Conservation (phyloP, 768 basidiomycete genomes). For the Butyriboletus loyo region DNA sequence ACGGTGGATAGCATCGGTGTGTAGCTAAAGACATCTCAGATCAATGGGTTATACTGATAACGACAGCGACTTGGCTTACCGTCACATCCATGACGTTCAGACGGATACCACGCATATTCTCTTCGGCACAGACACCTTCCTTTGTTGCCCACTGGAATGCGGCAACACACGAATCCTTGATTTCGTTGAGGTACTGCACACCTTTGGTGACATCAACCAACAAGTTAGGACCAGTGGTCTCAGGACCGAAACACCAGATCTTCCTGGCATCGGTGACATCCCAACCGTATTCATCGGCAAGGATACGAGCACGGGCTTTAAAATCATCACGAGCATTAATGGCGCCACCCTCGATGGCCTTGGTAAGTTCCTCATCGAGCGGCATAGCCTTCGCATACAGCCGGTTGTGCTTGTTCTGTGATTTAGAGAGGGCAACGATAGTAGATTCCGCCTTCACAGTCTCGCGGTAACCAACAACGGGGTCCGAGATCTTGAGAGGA, state of each 20-base stretch:
- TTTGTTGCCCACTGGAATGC: constrained; percentile 99
- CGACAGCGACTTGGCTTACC: constrained; percentile 43
- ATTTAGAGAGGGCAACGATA: constrained; percentile 96
- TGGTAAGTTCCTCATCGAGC: constrained; percentile 89
- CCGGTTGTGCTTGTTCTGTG: constrained; percentile 99
- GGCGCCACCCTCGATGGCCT: constrained; percentile 86
- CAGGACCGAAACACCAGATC: constrained; percentile 99
- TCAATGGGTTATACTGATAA: not conserved
- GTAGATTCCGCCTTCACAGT: constrained; percentile 95
- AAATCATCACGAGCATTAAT: constrained; percentile 94
- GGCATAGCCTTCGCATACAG: constrained; percentile 92
- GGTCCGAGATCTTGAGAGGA: constrained; percentile 96
- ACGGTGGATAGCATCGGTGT: constrained; percentile 98
- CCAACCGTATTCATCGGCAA: constrained; percentile 97
- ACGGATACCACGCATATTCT: constrained; percentile 98
- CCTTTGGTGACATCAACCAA: constrained; percentile 98
- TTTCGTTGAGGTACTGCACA: constrained; percentile 98
- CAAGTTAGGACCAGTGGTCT: constrained; percentile 95
- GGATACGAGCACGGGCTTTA: constrained; percentile 90
- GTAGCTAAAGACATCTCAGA: constrained; percentile 52
- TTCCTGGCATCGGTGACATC: constrained; percentile 99
- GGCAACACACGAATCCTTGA: constrained; percentile 99
- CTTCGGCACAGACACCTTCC: constrained; percentile 94
- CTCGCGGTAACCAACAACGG: constrained; percentile 97
- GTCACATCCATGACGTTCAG: constrained; percentile 96